Base-by-base conservation (phyloP, 306 rosid genomes). In the Albizia julibrissin region DNA sequence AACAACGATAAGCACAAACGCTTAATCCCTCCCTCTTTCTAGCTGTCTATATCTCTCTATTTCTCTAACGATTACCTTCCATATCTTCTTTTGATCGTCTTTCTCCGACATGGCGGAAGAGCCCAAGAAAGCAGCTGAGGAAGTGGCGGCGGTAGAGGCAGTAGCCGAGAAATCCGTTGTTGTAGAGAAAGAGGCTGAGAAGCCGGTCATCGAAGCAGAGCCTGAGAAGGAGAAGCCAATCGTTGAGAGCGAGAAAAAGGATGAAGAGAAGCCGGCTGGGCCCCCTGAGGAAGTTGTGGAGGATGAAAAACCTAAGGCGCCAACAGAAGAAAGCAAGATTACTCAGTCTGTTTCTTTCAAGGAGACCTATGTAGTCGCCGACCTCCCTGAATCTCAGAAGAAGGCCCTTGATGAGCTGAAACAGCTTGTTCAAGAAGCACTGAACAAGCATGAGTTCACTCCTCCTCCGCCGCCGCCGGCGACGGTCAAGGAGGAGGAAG, bases 341-440 rank as follows among this genome's bases (percentile, higher is more conserved):
- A 52, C 92, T 2, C 91, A 91, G 76, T 95, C 98, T 11, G 96
- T 91, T 68, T 95, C 99, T 18, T 95, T 95, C 87, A 95, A 95
- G 90, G 99, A 95, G 77, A 91, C 75, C 84, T 88, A 93, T 85
- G 98, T 92, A 0, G 99, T 87, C 0, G 76, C 70, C 4, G 99
- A 95, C 18, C 94, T 95, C 24, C 99, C 99, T 3, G 98, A 95
- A 2, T 46, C 85, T 0, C 96, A 95, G 50, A 93, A 88, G 89
- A 95, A 95, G 79, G 97, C 97, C 3, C 91, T 95, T 3, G 91
- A 90, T 13, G 99, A 95, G 22, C 83, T 95, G 66, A 95, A 91
- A 78, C 85, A 64, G 4, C 90, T 92, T 39, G 58, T 95, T 75
- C 93, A 92, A 72, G 94, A 93, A 1, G 94, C 98, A 0, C 93